Base-by-base conservation (phyloP, 148 eudicot species). In the Agrostemma githago region DNA sequence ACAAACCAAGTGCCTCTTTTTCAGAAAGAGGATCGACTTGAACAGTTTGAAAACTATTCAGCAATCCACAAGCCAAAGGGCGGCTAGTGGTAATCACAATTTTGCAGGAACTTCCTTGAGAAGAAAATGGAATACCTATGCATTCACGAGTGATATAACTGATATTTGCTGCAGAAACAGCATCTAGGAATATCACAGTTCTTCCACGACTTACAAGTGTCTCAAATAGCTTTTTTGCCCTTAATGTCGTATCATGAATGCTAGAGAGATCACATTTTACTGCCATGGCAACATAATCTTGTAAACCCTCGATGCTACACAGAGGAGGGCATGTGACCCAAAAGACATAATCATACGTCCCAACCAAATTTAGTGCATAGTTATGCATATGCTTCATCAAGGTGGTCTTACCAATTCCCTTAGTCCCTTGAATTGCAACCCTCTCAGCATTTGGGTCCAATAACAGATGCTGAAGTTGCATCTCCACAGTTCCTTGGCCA, bases 351-450 rank as follows among this genome's bases (percentile, higher is more conserved):
- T 48, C 69, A 70, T 69, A 76, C 40, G 10, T 76, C n/a, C 69
- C 73, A 58, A 26, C 66, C 57, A 21, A 43, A 2, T 48, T 46
- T 2, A 70, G 5, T 15, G 51, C 69, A 21, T 43, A 26, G 60
- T 76, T 76, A 66, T 76, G 46, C 61, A 76, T 19, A 66, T 76
- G 79, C 68, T 76, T 76, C 79, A 76, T 76, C 58, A 76, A 16
- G 11, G 62, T 19, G 34, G 79, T 76, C 79, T 70, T 76, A 26
- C 74, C 74, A 10, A 70, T 26, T 51, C 74, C 79, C 38, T 70
- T 54, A 26, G 19, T 34, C 65, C 74, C 79, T 37, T 76, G 69
- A 26, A 76, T 61, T 11, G 69, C 68, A 60, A 76, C 46, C 51
- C 68, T 62, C 54, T 66, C 68, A 37, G 48, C 51, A 37, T 70